phyloP scores from a whole-genome alignment of 352 stramenopile genomes.

The Plasmopara viticola region DNA sequence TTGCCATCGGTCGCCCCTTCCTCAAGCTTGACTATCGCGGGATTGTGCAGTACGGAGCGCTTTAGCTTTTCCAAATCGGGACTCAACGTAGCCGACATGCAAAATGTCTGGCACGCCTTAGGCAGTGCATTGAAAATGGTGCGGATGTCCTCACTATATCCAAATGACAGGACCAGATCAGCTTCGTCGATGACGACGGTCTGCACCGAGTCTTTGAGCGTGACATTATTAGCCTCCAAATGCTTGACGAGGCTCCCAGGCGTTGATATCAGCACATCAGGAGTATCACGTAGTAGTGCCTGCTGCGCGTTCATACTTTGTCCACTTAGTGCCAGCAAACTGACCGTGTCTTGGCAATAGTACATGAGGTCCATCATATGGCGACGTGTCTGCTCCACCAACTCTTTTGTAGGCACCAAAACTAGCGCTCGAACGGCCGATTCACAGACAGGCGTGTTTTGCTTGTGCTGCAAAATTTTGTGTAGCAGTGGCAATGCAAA shows the following conservation, averaged over 20 bases:
- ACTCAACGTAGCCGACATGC: conserved; percentile 97
- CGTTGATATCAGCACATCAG: conserved; percentile 93
- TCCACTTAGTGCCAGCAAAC: conserved; percentile 84
- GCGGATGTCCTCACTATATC: conserved; percentile 90
- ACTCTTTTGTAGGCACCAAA: conserved; percentile 95
- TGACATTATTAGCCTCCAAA: conserved; percentile 71
- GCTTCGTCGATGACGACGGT: conserved; percentile 98
- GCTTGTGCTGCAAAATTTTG: conserved; percentile 86
- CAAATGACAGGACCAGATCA: conserved; percentile 97
- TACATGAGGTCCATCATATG: conserved; percentile 93
- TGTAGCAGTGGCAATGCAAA: conserved; percentile 90
- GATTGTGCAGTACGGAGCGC: conserved; percentile 95
- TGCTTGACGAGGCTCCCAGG: conserved; percentile 91
- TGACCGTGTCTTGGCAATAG: conserved; percentile 95
- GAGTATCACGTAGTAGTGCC: conserved; percentile 75
- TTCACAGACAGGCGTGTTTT: conserved; percentile 35
- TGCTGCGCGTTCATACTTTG: conserved; percentile 88
- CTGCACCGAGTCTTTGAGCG: conserved; percentile 88
- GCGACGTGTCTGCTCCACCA: conserved; percentile 93
- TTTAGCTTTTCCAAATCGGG: conserved; percentile 96
- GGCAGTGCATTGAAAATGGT: conserved; percentile 92
- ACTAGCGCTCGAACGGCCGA: conserved; percentile 84
- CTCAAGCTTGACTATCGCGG: conserved; percentile 95
- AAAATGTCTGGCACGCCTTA: conserved; percentile 97
- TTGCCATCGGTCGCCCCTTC: conserved; percentile 86